phyloP scores from a whole-genome alignment of 192 early-diverging fungal genomes.

The Pecoramyces ruminantium region DNA sequence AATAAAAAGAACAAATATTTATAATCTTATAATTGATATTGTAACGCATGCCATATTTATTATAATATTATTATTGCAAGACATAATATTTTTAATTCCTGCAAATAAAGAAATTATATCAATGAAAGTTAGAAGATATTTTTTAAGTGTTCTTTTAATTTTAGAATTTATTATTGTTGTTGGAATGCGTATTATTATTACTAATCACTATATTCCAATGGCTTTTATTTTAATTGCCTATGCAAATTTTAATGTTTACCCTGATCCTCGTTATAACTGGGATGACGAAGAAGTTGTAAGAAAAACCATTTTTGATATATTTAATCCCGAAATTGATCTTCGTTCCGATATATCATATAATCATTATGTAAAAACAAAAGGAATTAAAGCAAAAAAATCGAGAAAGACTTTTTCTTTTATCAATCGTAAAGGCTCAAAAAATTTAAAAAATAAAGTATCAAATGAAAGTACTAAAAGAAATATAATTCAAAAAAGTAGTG shows the following conservation, averaged over 20 bases:
- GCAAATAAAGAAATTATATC: neutral
- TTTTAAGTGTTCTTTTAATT: neutral
- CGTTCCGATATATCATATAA: neutral
- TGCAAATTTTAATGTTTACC: neutral
- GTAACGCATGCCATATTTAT: neutral
- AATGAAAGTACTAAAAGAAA: no score
- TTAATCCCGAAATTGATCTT: neutral
- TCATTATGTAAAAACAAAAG: neutral
- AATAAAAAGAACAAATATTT: neutral
- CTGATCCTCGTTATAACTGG: neutral
- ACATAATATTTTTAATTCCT: neutral
- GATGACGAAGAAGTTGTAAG: neutral
- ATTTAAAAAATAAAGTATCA: no score
- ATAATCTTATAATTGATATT: neutral
- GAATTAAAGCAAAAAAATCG: neutral
- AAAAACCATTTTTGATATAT: neutral
- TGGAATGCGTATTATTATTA: neutral
- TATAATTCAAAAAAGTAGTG: no score
- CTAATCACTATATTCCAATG: neutral
- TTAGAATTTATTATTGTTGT: neutral
- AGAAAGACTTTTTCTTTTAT: neutral
- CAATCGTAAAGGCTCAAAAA: no score
- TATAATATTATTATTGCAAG: neutral
- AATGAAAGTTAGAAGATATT: neutral
- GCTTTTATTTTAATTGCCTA: neutral